Percentiles rank a stretch among this genome's conserved stretches.
These are phyloP conservation scores for Lentinula sp. DNA, from an alignment of 768 basidiomycete species.

Conservation along the genomic window DNA sequence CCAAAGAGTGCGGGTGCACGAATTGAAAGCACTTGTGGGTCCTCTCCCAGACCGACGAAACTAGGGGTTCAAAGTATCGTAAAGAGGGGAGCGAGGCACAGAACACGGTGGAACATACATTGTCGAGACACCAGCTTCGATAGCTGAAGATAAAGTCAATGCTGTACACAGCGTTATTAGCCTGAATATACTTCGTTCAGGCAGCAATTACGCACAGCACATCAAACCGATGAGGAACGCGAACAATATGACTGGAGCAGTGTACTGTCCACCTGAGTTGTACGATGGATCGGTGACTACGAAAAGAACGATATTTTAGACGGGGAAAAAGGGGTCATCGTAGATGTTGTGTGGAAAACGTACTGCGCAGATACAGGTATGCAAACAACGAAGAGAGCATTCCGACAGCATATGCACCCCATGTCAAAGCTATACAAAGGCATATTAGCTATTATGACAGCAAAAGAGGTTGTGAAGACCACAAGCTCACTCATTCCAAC, in stretches of 20 bases:
- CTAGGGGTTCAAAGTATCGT: conserved; percentile 23
- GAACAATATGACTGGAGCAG: conserved; percentile 71
- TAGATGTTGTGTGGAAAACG: conserved; percentile 16
- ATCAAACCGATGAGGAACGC: conserved; percentile 75
- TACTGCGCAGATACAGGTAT: conserved; percentile 71
- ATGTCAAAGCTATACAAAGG: conserved; percentile 48
- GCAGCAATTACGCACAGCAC: conserved; percentile 46
- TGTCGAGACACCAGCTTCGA: conserved; percentile 85
- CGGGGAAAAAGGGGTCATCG: neutral
- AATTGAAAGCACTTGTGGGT: conserved; percentile 69
- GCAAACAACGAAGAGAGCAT: conserved; percentile 68
- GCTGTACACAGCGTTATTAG: conserved; percentile 27
- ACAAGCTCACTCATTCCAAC: conserved; percentile 62
- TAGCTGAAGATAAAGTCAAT: conserved; percentile 62
- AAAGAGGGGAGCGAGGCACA: neutral
- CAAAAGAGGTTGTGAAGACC: neutral
- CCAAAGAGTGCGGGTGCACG: conserved; percentile 68
- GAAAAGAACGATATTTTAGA: conserved; percentile 1
- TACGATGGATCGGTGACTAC: conserved; percentile 71
- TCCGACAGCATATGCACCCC: conserved; percentile 79
- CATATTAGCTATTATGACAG: neutral
- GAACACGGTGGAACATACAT: conserved; percentile 41
- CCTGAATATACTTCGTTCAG: neutral
- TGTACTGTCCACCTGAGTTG: conserved; percentile 69
- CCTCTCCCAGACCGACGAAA: conserved; percentile 82